Evolutionary conservation across 768 basidiomycete genomes (phyloP), one percentile per base, ranked within the genome.

Genomic region (Termitomyces bulborhizus): DNA sequence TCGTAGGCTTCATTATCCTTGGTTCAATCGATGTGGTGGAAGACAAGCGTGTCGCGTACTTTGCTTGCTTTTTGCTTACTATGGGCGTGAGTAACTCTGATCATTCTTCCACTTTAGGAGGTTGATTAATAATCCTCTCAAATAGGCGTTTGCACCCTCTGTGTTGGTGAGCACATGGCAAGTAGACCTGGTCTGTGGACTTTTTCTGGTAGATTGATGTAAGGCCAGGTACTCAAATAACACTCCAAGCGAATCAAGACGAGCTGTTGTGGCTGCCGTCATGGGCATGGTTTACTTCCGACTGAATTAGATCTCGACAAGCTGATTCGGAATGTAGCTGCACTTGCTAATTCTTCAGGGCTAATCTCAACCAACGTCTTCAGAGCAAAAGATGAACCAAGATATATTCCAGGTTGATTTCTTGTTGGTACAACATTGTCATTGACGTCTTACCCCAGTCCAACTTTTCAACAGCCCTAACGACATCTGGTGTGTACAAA

Each of bases 321-420:
- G 5, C 39, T 50, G 42, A 55, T 24, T 15, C 29, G 4, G 26
- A 55, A 29, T n/a, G 26, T 39, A 79, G 76, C 79, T 53, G 78
- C 74, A 0, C 68, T 79, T 55, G 77, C 76, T 21, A 79, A 79
- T 58, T 72, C 73, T 34, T 69, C 76, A 51, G 79, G 80, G 24
- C 60, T 82, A 12, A 76, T 79, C 54, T 77, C 77, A 1, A 76
- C 77, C 31, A 80, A 82, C 59, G 76, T 80, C 8, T 80, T 80
- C 64, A 71, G 72, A 51, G 73, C 76, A 9, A 63, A 77, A 61
- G 78, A 80, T 56, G 79, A 75, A 57, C 79, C 77, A 0, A 75
- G 70, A 60, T 80, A 81, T 59, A 66, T 77, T 41, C 76, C 76
- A 55, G 73, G 74, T 74, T 54, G 51, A 62, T 44, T 45, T 40